phyloP scores from a whole-genome alignment of 2,329 filamentous ascomycete genomes.

The Colletotrichum ledebouriae region DNA sequence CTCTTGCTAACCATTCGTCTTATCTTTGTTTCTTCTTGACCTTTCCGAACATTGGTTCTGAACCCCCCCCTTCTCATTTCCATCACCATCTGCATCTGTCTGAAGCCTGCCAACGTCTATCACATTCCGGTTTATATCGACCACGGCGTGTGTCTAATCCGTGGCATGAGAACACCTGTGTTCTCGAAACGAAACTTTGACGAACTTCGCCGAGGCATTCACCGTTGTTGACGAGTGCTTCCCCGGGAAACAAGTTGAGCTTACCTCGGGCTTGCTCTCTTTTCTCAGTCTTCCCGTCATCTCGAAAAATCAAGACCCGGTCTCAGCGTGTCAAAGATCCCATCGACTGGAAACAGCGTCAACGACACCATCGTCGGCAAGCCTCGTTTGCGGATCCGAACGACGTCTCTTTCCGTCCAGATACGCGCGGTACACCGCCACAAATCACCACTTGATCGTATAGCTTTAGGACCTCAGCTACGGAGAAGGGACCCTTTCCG shows the following conservation, averaged over 20 bases:
- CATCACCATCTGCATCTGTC: slow-evolving; percentile 23
- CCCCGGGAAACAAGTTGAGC: slow-evolving; percentile 44
- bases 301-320: slow-evolving; percentile 34
- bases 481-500: slow-evolving; percentile 33
- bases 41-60: slow-evolving; percentile 38
- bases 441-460: slow-evolving; percentile 30
- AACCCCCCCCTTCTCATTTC: slow-evolving; percentile 27
- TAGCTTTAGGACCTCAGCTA: slow-evolving; percentile 31
- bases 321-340: not conserved
- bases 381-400: slow-evolving; percentile 13
- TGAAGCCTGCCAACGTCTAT: slow-evolving; percentile 24
- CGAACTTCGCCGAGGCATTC: slow-evolving; percentile 22
- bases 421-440: slow-evolving; percentile 26
- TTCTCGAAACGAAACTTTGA: slow-evolving; percentile 45
- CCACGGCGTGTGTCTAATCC: slow-evolving; percentile 30
- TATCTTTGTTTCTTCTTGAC: slow-evolving; percentile 47
- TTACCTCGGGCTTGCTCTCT: slow-evolving; percentile 37
- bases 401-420: slow-evolving; percentile 27
- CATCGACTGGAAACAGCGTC: slow-evolving; percentile 6
- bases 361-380: slow-evolving; percentile 34
- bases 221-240: slow-evolving; percentile 22
- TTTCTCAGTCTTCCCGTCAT: slow-evolving; percentile 40
- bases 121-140: slow-evolving; percentile 36
- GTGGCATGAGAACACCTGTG: slow-evolving; percentile 40
- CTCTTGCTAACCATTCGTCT: slow-evolving; percentile 45